Evolutionary conservation across 768 basidiomycete species (phyloP).

Genomic region (Mycena filopes): DNA sequence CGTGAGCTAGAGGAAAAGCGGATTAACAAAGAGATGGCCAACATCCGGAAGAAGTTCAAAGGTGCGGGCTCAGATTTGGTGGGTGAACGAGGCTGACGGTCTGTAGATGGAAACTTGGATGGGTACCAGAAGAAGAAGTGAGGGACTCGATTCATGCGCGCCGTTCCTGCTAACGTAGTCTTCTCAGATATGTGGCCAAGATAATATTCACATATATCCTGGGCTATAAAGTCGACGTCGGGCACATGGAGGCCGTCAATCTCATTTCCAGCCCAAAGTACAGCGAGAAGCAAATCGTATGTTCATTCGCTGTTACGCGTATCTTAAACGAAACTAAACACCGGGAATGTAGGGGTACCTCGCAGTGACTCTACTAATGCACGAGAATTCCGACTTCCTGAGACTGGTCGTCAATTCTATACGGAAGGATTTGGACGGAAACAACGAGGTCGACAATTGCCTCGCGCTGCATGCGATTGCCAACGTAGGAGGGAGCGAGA

Average conservation of each 20-base stretch:
- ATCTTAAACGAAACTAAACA: slow-evolving; percentile 7
- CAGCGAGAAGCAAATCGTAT: slow-evolving; percentile 98
- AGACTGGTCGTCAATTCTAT: slow-evolving; percentile 98
- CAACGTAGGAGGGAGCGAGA: slow-evolving; percentile 97
- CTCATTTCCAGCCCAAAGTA: slow-evolving; percentile 96
- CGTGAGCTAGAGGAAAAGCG: slow-evolving; percentile 98
- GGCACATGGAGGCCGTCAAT: slow-evolving; percentile 99
- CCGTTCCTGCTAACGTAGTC: slow-evolving; percentile 8
- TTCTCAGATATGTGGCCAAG: slow-evolving; percentile 91
- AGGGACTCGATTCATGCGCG: slow-evolving; percentile 38
- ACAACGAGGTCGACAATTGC: slow-evolving; percentile 95
- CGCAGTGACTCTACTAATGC: slow-evolving; percentile 96
- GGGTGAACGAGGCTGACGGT: slow-evolving; percentile 11
- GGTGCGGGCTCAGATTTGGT: slow-evolving; percentile 54
- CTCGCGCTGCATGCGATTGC: slow-evolving; percentile 98
- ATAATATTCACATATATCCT: slow-evolving; percentile 99
- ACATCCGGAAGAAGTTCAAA: slow-evolving; percentile 99
- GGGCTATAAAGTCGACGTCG: slow-evolving; percentile 98
- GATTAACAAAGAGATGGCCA: slow-evolving; percentile 99
- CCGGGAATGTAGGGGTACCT: slow-evolving; percentile 83
- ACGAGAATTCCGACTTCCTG: slow-evolving; percentile 97
- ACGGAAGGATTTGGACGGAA: slow-evolving; percentile 94
- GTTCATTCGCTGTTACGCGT: slow-evolving; percentile 41
- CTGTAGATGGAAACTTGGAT: slow-evolving; percentile 82
- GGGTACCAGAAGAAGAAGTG: slow-evolving; percentile 95